Evolutionary conservation across 2,329 filamentous ascomycete genomes (phyloP), one percentile per base, ranked within the genome.

Genomic region (Stachybotrys chlorohalonatus): DNA sequence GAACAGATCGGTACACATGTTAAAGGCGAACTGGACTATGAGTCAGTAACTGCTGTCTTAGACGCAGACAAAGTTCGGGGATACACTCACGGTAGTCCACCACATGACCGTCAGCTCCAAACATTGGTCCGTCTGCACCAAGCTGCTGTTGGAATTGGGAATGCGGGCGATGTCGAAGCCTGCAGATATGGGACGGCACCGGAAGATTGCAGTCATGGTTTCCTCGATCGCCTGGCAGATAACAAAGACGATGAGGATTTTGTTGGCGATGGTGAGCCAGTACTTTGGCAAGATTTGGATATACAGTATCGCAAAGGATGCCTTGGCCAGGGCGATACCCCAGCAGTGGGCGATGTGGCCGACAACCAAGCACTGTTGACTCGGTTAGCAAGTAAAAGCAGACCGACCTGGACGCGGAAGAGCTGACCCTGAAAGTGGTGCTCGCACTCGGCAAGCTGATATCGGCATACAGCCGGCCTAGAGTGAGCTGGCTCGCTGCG

Each of bases 1-100:
- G 31, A 68, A 59, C 49, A 73, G 59, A 52, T 72, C 69, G 42
- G 68, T 71, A 11, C 61, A 57, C 39, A 73, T 59, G 57, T 73
- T 73, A 58, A 72, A 65, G 31, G 62, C 65, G 45, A 64, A 65
- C 63, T 65, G 36, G 8, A 47, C 15, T 2, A 13, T 30, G 2
- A 31, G 46, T 54, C 39, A 47, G 15, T 13, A 11, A 24, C 39
- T 42, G 13, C 36, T 9, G 2, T 9, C 9, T 9, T 9, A 42
- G 36, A 13, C 9, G 13, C 8, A 42, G 36, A 8, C 5, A 2
- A 24, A 15, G n/a, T 31, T 24, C 24, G 24, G 24, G 13, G 36
- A 42, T 3, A 13, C 13, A 13, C 36, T 42, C 9, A 69, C 68
- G 1, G 67, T 65, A 11, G 54, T 57, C 60, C 68, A 70, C 65